These are phyloP conservation scores for Magnaporthiopsis incrustans DNA, from an alignment of 2,329 filamentous ascomycete species.

Conservation along the genomic window DNA sequence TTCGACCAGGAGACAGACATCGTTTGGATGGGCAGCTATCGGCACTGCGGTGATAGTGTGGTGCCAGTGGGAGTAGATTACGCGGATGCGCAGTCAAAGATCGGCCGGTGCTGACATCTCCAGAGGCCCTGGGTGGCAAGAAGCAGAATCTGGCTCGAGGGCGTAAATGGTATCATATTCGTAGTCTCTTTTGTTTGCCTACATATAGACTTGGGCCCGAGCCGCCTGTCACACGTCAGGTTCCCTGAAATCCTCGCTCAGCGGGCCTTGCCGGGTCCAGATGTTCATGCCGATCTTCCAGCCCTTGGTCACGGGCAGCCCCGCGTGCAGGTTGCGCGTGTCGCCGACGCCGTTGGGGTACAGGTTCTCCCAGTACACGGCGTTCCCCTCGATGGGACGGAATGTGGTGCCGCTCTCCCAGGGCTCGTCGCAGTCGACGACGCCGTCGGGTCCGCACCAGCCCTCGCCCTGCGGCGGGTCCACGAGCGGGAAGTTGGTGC, in stretches of 20 bases:
- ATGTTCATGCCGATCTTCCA: constrained; percentile 45
- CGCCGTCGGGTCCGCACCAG: constrained; percentile 28
- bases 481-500: constrained; percentile 40
- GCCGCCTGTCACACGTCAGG: constrained; percentile 15
- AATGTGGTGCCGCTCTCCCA: constrained; percentile 41
- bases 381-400: constrained; percentile 36
- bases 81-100: constrained; percentile 21
- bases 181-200: neutral
- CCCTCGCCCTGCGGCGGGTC: constrained; percentile 25
- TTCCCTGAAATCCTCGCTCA: constrained; percentile 26
- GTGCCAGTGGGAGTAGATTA: constrained; percentile 24
- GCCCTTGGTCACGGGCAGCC: constrained; percentile 35
- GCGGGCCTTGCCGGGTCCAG: constrained; percentile 36
- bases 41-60: constrained; percentile 27
- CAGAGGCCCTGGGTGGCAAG: neutral
- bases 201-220: neutral
- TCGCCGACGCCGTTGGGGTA: constrained; percentile 30
- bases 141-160: neutral
- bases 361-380: constrained; percentile 41
- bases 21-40: constrained; percentile 30
- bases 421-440: constrained; percentile 39
- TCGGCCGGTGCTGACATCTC: constrained; percentile 22
- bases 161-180: neutral
- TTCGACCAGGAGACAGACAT: constrained; percentile 29
- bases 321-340: constrained; percentile 36